These are phyloP conservation scores for Mortierella polycephala DNA, from an alignment of 371 early-diverging fungal genomes.

Conservation along the genomic window DNA sequence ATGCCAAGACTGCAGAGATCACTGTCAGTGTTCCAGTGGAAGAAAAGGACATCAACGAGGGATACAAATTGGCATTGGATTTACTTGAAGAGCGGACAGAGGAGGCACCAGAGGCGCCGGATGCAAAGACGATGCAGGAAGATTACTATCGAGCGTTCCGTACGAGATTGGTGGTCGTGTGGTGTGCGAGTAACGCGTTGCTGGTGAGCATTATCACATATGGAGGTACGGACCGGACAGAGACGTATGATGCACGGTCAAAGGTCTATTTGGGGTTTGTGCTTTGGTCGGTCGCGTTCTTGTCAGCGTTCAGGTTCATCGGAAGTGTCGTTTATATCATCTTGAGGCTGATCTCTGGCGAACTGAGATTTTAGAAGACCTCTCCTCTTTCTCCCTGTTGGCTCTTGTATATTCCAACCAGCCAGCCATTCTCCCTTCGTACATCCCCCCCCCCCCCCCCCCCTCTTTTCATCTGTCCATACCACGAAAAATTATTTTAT, in stretches of 20 bases:
- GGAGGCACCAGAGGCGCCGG: slow-evolving; percentile 64
- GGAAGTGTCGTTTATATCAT: slow-evolving; percentile 76
- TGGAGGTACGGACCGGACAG: slow-evolving; percentile 5
- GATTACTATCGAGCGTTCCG: slow-evolving; percentile 90
- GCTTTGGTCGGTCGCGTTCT: slow-evolving; percentile 83
- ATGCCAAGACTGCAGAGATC: slow-evolving; percentile 47
- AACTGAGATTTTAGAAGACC: slow-evolving; percentile 36
- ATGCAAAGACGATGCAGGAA: slow-evolving; percentile 80
- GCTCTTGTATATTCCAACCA: neutral
- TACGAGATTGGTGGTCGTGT: slow-evolving; percentile 80
- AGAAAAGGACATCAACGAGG: slow-evolving; percentile 60
- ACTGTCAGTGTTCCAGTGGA: slow-evolving; percentile 53
- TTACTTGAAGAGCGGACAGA: slow-evolving; percentile 57
- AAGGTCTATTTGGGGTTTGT: slow-evolving; percentile 67
- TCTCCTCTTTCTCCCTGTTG: too few species aligned
- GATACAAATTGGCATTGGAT: slow-evolving; percentile 74
- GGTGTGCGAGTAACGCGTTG: slow-evolving; percentile 85
- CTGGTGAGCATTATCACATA: slow-evolving; percentile 70
- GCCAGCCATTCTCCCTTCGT: neutral
- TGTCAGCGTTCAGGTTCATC: slow-evolving; percentile 80
- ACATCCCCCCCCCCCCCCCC: neutral
- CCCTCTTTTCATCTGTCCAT: neutral
- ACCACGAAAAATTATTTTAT: too few species aligned
- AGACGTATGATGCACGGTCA: slow-evolving; percentile 25
- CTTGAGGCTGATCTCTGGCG: slow-evolving; percentile 59